A percentile compares a stretch with the other conserved stretches of the same genome.
Conservation (phyloP, 225 moss, liverwort and hornwort genomes). For the Anthoceros angustus region DNA sequence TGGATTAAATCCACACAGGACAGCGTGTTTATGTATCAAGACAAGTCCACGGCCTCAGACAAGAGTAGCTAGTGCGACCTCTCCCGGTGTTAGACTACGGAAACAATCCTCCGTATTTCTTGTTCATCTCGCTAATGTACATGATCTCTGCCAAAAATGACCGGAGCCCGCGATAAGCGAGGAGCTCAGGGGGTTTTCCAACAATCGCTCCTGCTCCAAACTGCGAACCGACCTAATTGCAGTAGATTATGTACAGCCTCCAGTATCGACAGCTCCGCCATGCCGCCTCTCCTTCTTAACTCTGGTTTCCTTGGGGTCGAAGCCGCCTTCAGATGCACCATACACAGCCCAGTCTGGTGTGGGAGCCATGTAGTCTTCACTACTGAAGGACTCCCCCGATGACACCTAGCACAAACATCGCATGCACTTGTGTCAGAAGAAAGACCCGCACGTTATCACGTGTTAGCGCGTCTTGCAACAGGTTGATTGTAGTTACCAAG, state of each 20-base stretch:
- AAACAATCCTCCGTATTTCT: too few species aligned
- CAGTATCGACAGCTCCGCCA: constrained; percentile 40
- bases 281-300: constrained; percentile 92
- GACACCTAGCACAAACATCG: constrained; percentile 33
- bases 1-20: too few species aligned
- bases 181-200: too few species aligned
- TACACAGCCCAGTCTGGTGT: constrained; percentile 94
- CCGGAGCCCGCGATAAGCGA: too few species aligned
- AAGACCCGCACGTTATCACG: background rate
- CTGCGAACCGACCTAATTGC: background rate
- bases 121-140: too few species aligned
- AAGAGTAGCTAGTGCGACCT: too few species aligned
- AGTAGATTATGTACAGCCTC: constrained; percentile 65
- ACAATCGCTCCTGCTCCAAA: too few species aligned
- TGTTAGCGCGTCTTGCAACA: constrained; percentile 1
- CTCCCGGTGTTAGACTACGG: too few species aligned
- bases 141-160: too few species aligned
- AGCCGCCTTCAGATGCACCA: constrained; percentile 77
- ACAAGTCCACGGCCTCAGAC: too few species aligned
- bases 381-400: constrained; percentile 52
- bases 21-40: too few species aligned
- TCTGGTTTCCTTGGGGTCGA: constrained; percentile 81
- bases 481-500: constrained; percentile 33
- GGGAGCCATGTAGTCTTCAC: constrained; percentile 80
- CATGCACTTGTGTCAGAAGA: background rate